Evolutionary conservation across 495 filamentous ascomycete genomes (phyloP), one percentile per base, ranked within the genome.

Genomic region (Lepraria neglecta): DNA sequence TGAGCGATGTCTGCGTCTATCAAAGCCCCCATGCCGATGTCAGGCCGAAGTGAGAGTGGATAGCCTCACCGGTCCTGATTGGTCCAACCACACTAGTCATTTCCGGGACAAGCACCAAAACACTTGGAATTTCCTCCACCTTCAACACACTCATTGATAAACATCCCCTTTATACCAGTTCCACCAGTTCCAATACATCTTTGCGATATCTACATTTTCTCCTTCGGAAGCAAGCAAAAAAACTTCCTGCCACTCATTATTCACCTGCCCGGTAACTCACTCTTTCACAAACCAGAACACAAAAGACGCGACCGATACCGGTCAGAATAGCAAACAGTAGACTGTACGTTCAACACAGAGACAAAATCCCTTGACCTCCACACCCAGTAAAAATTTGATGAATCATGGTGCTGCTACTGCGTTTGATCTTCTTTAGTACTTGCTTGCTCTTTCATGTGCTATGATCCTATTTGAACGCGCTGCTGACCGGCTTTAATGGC

Each of bases 141-240:
- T 24, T 24, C 47, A 51, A 7, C 47, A 5, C 47, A 51, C 47
- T 4, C 14, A 51, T 52, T 52, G 48, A 52, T 24, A 31, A 52
- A 52, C 14, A 10, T 11, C 31, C 28, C 27, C 31, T 33, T 38
- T 38, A 38, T 38, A 38, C 12, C 6, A 38, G 12, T 7, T 15
- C 14, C 4, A 0, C 4, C 28, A 52, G 15, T 52, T 52, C 15
- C 28, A 52, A 24, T 31, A 52, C 48, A 33, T 52, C 48, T 10
- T 9, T 52, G 28, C 48, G 10, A 27, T 17, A 7, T 28, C 28
- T 19, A 12, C 28, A n/a, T 9, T 24, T 4, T 52, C 35, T 52
- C 48, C 27, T 10, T 19, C 14, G 31, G 48, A 33, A 52, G 15
- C 14, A 31, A 33, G n/a, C 15, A 31, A 31, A 14, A 33, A 31